Percentiles rank a stretch among this genome's conserved stretches.
These are phyloP conservation scores for Euphorbia tirucalli DNA, from an alignment of 345 rosid species.

Conservation along the genomic window DNA sequence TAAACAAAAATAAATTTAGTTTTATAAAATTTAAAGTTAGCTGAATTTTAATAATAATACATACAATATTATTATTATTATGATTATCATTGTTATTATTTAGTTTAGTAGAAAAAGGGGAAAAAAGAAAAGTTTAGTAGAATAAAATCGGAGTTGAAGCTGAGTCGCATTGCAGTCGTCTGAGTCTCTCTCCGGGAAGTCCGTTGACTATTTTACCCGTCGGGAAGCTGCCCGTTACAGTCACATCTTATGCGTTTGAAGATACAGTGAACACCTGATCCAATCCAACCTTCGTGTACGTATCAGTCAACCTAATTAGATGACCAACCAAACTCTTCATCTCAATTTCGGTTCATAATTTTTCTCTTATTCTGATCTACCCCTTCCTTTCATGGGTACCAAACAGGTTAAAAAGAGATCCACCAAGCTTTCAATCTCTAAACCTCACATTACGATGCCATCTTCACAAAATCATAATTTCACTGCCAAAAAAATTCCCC, in stretches of 20 bases:
- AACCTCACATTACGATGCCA: conserved; percentile 23
- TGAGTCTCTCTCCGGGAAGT: neutral
- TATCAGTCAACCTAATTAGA: neutral
- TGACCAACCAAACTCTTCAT: neutral
- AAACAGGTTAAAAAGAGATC: conserved; percentile 39
- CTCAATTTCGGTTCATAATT: too few species aligned
- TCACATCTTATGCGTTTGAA: neutral
- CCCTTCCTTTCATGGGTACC: conserved; percentile 29
- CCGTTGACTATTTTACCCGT: neutral
- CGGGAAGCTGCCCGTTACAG: neutral
- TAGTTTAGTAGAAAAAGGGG: too few species aligned
- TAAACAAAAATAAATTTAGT: too few species aligned
- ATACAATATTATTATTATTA: too few species aligned
- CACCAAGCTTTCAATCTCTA: conserved; percentile 27
- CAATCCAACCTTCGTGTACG: neutral
- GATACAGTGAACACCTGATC: neutral
- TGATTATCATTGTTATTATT: too few species aligned
- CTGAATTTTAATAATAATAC: too few species aligned
- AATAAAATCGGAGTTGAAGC: too few species aligned
- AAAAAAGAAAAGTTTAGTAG: too few species aligned
- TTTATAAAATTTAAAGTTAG: too few species aligned
- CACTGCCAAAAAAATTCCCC: conserved; percentile 30
- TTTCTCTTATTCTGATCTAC: neutral
- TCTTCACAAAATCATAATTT: conserved; percentile 28
- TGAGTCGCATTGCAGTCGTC: neutral